Percentiles rank a stretch among this genome's conserved stretches.
phyloP scores from a whole-genome alignment of 805 yeast species.

The Tetrapisispora arboricola region DNA sequence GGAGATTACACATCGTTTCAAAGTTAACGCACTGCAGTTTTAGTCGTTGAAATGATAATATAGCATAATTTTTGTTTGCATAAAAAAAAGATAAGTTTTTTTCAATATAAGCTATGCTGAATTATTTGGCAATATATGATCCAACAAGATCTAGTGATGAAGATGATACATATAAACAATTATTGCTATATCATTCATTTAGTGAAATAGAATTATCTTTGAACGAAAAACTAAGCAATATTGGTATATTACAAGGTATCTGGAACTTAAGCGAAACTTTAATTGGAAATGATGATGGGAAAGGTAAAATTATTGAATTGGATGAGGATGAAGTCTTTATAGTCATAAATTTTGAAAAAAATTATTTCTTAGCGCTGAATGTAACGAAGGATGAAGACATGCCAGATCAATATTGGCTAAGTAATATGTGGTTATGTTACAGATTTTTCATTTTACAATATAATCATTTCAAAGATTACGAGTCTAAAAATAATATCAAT shows the following conservation, averaged over 20 bases:
- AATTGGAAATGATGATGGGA: constrained; percentile 5
- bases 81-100: too few relatives aligned
- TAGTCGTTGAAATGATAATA: too few relatives aligned
- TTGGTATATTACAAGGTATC: constrained; percentile 37
- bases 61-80: background rate
- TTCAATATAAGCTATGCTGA: constrained; percentile 9
- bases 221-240: constrained; percentile 30
- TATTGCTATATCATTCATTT: constrained; percentile 29
- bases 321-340: constrained; percentile 23
- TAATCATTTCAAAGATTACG: constrained; percentile 17
- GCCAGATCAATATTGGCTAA: constrained; percentile 21
- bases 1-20: too few relatives aligned
- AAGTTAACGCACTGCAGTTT: too few relatives aligned
- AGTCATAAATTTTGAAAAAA: constrained; percentile 22
- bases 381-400: constrained; percentile 9
- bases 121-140: constrained; percentile 31
- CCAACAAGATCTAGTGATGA: constrained; percentile 28
- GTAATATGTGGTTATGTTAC: constrained; percentile 22
- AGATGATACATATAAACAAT: constrained; percentile 26
- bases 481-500: constrained; percentile 5
- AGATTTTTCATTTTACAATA: constrained; percentile 18
- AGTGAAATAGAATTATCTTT: constrained; percentile 11
- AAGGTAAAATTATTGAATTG: constrained; percentile 19
- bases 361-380: constrained; percentile 19
- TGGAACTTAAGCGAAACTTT: constrained; percentile 20